phyloP scores from a whole-genome alignment of 2,329 filamentous ascomycete genomes.

The Chaetomium globosum region DNA sequence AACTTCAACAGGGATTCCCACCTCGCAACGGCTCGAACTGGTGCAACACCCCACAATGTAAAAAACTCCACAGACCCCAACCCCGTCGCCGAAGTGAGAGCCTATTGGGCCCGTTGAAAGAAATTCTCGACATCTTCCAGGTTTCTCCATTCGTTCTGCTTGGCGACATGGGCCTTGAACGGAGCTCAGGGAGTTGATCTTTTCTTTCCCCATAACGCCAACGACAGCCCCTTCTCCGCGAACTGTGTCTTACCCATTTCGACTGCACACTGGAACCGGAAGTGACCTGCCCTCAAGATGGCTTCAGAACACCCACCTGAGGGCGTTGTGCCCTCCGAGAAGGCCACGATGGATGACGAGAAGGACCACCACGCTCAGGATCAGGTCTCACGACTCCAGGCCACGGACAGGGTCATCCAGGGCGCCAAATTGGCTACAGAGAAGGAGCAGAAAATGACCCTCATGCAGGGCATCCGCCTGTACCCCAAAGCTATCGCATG shows the following conservation, averaged over 20 bases:
- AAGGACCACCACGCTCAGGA: constrained; percentile 31
- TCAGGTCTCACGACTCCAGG: constrained; percentile 32
- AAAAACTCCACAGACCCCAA: constrained; percentile 1
- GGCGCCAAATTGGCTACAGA: constrained; percentile 56
- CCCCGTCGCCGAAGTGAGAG: constrained; percentile 1
- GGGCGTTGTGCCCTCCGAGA: constrained; percentile 12
- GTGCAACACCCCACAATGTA: background rate
- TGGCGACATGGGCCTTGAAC: constrained; percentile 5
- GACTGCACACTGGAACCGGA: background rate
- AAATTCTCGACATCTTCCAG: constrained; percentile 4
- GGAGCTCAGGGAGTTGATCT: constrained; percentile 6
- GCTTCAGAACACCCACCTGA: constrained; percentile 17
- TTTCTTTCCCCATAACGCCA: constrained; percentile 19
- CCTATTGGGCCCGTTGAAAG: constrained; percentile 22
- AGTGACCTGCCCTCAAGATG: constrained; percentile 18
- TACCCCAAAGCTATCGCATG: constrained; percentile 87
- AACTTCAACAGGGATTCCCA: constrained; percentile 1
- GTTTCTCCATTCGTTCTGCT: background rate
- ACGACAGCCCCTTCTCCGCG: background rate
- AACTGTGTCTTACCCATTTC: background rate
- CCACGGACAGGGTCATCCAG: constrained; percentile 46
- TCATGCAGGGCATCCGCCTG: constrained; percentile 74
- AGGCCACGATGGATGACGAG: background rate
- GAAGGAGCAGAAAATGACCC: constrained; percentile 69
- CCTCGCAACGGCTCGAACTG: background rate